These are phyloP conservation scores for Odontarrhena argentea DNA, from an alignment of 345 rosid species.

Conservation along the genomic window DNA sequence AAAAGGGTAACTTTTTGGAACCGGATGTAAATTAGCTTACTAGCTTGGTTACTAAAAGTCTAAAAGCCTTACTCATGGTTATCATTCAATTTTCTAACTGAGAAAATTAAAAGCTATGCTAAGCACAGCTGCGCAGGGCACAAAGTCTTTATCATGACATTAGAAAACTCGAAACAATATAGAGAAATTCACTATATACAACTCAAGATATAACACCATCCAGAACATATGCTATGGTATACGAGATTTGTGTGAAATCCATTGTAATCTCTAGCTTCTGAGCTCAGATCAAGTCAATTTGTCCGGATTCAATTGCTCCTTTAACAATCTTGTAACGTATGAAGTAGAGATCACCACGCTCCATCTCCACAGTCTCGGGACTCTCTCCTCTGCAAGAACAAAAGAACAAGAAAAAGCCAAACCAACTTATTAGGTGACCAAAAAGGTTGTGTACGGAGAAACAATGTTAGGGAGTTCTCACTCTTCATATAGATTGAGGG, in stretches of 20 bases:
- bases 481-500: constrained; percentile 52
- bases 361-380: constrained; percentile 37
- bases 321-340: constrained; percentile 42
- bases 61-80: no score
- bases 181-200: constrained; percentile 3
- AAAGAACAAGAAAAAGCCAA: not conserved
- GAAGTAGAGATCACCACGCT: constrained; percentile 40
- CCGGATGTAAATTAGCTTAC: no score
- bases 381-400: constrained; percentile 44
- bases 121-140: not conserved
- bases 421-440: constrained; percentile 14
- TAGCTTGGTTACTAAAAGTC: no score
- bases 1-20: no score
- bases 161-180: not conserved
- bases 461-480: constrained; percentile 26
- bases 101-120: not conserved
- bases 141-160: not conserved
- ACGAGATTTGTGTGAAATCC: not conserved
- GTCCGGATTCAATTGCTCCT: constrained; percentile 38
- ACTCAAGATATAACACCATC: not conserved
- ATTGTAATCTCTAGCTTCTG: not conserved
- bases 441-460: constrained; percentile 29
- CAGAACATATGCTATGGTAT: not conserved
- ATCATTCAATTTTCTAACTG: not conserved
- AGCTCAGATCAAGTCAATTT: constrained; percentile 40